These are phyloP conservation scores for Zopfochytrium polystomum DNA, from an alignment of 371 early-diverging fungal genomes.

Conservation along the genomic window DNA sequence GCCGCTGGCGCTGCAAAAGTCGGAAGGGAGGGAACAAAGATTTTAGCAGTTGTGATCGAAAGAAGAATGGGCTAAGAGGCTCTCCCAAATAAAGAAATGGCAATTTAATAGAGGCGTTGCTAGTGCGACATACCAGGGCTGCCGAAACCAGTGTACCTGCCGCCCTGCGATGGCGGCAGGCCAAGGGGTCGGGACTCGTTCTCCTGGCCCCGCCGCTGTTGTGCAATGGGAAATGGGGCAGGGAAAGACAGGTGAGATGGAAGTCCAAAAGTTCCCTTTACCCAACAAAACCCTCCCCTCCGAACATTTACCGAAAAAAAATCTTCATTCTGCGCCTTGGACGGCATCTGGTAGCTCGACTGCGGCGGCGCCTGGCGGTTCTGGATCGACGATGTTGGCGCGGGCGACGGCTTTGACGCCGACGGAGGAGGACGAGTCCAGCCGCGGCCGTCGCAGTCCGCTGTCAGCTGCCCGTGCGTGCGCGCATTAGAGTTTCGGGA, in stretches of 20 bases:
- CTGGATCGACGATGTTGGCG: slow-evolving; percentile 5
- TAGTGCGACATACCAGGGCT: slow-evolving; percentile 33
- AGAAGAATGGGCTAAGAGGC: too few relatives aligned
- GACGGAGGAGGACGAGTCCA: slow-evolving; percentile 45
- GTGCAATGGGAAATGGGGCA: background rate
- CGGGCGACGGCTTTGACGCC: slow-evolving; percentile 5
- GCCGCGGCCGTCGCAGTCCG: slow-evolving; percentile 65
- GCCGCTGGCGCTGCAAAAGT: slow-evolving; percentile 11
- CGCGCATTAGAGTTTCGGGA: background rate
- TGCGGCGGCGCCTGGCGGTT: background rate
- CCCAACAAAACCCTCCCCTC: slow-evolving; percentile 5
- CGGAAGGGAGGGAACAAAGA: background rate
- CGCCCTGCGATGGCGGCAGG: slow-evolving; percentile 90
- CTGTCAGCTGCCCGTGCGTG: slow-evolving; percentile 50
- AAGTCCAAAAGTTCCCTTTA: background rate
- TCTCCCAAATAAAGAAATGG: too few relatives aligned
- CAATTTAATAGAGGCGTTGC: too few relatives aligned
- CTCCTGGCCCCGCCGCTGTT: slow-evolving; percentile 35
- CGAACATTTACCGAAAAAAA: background rate
- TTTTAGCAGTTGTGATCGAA: too few relatives aligned
- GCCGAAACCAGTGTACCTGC: slow-evolving; percentile 88
- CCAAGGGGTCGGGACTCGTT: slow-evolving; percentile 44
- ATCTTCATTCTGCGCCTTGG: background rate
- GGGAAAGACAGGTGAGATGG: background rate
- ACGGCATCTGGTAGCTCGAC: background rate